Base-by-base conservation (phyloP, 345 rosid species). In the Pseudoturritis turrita region DNA sequence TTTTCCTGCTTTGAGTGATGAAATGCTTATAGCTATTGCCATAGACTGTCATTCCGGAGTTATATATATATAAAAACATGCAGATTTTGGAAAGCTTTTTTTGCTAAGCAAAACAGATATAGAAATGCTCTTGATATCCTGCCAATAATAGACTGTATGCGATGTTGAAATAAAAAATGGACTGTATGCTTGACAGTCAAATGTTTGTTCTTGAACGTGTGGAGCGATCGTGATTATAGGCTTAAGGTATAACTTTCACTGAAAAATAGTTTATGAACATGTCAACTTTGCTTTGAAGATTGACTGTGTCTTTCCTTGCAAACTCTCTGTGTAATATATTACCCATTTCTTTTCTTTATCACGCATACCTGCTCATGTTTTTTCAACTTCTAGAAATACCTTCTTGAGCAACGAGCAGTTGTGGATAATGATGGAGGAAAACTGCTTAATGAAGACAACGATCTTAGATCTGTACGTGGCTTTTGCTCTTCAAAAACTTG, bases 361-460 rank as follows among this genome's bases (percentile, higher is more conserved):
- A 51, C 22, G 18, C 50, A 33, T 23, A 44, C 35, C 17, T 56
- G 45, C 54, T 58, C 37, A 57, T 33, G 62, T 55, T 47, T 31
- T 57, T 81, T 77, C 33, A 63, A 70, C 44, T 76, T 55, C 36
- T 71, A 90, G 98, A 89, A 83, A 74, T 90, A 90, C 81, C 96
- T 93, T 79, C 94, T 93, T 22, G 98, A 93, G 85, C 89, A 90
- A 82, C 85, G 87, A 35, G 98, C 98, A 21, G 84, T 89, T 65
- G 73, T 90, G 72, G 90, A 90, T 71, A 80, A 50, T 67, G 97
- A 93, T 80, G 92, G 94, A 67, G 89, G 96, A 17, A 90, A 84
- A 79, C 79, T 88, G 70, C 96, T 93, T 58, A 93, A 93, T 73
- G 98, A 93, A 81, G 98, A 93, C 78, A 86, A 77, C 80, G 98